Evolutionary conservation across 2,329 filamentous ascomycete species (phyloP).

Genomic region (Aspergillus jensenii): DNA sequence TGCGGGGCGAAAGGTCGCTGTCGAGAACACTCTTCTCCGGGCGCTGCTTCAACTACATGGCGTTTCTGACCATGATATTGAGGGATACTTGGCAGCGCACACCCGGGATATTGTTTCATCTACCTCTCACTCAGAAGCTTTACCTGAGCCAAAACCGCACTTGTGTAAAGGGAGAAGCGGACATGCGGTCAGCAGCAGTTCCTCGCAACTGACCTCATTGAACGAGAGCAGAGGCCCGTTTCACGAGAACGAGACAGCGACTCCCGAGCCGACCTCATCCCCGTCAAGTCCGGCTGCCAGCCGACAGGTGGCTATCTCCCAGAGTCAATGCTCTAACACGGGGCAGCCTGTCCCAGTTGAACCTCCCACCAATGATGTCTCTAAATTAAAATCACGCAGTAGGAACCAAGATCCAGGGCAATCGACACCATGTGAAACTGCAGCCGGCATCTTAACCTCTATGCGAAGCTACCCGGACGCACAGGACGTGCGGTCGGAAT

Average conservation of each 20-base stretch:
- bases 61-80: slow-evolving; percentile 57
- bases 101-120: not conserved
- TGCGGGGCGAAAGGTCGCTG: slow-evolving; percentile 66
- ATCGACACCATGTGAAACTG: slow-evolving; percentile 21
- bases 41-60: slow-evolving; percentile 59
- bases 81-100: slow-evolving; percentile 25
- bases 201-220: not conserved
- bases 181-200: not conserved
- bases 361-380: not conserved
- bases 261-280: not conserved
- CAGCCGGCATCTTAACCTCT: slow-evolving; percentile 18
- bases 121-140: not conserved
- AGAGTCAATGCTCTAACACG: not conserved
- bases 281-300: not conserved
- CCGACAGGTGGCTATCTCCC: not conserved
- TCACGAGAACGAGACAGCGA: not conserved
- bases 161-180: not conserved
- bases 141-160: slow-evolving; percentile 1
- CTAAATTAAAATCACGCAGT: slow-evolving; percentile 5
- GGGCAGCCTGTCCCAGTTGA: not conserved
- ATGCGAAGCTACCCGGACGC: slow-evolving; percentile 17
- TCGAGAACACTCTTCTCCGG: slow-evolving; percentile 67
- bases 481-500: slow-evolving; percentile 19
- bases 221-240: not conserved
- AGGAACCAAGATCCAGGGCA: slow-evolving; percentile 10